Evolutionary conservation across 305 asterid genomes (phyloP), one percentile per base, ranked within the genome.

Genomic region (Fraxinus floribunda): DNA sequence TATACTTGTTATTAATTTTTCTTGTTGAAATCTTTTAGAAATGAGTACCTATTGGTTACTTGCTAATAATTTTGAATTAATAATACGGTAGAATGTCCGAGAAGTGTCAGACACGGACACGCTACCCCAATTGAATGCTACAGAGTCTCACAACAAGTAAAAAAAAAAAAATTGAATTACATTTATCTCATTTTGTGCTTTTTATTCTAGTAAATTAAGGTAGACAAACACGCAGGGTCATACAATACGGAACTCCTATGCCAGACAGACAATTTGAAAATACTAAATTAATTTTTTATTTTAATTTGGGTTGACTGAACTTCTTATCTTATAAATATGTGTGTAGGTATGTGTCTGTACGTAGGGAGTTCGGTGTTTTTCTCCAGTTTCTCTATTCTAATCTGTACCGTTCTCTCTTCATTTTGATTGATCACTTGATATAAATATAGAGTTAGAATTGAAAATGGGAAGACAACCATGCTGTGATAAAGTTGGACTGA

Each of bases 401-500:
- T 39, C 75, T 78, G 52, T 74, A 79, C 46, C 11, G 15, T 82
- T 52, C 26, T 49, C 52, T 79, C 35, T 78, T 44, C 35, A 39
- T 75, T 75, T 34, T 44, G 75, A 38, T 4, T 29, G 9, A 46
- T 46, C 57, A 46, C 57, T 15, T 15, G 18, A 11, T 35, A 49
- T 81, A 68, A 16, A 70, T 29, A 5, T 13, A 49, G 13, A 36
- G 35, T 34, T 55, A n/a, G 10, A 62, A 8, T 73, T 29, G 29
- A 75, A 82, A 26, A 93, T 94, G 98, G 98, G 97, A 30, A 90
- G 98, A 52, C 91, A 91, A 46, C 98, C 98, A 15, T 94, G 95
- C 76, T 94, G 98, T 86, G 98, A 91, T 80, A 94, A 94, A 85
- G 91, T 89, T 32, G 98, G 92, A 39, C 88, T 94, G 77, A 94